A percentile compares a stretch with the other conserved stretches of the same genome.
Conservation (phyloP, 176 grass and related monocot species). For the Carex kokanica region DNA sequence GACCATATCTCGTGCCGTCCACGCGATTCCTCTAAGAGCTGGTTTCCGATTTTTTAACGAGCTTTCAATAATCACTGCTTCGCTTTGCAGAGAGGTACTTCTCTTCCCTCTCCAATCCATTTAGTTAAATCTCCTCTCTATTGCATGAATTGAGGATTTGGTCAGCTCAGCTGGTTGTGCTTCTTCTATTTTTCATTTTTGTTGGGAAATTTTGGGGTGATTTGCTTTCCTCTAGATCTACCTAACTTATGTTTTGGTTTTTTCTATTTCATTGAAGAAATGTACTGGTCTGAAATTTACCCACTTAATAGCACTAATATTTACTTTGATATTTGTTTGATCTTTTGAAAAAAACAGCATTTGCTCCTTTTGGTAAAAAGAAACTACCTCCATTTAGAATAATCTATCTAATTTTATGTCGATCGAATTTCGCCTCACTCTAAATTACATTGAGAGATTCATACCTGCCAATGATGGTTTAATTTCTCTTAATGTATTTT, state of each 20-base stretch:
- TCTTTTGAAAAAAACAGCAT: background rate
- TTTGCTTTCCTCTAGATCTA: slow-evolving; percentile 4
- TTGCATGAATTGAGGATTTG: background rate
- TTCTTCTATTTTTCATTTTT: background rate
- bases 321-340: background rate
- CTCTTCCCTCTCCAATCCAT: background rate
- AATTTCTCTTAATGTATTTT: background rate
- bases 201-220: background rate
- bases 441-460: background rate
- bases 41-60: background rate
- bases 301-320: background rate
- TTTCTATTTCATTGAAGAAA: background rate
- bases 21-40: background rate
- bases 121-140: background rate
- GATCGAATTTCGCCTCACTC: background rate
- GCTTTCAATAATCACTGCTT: slow-evolving; percentile 14
- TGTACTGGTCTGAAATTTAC: background rate
- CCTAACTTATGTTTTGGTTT: background rate
- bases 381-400: background rate
- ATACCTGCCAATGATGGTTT: background rate
- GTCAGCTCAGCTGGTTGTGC: background rate
- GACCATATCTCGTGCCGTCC: background rate
- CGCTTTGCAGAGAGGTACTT: slow-evolving; percentile 3
- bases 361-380: background rate
- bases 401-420: background rate